Percentiles rank a stretch among this genome's conserved stretches.
Conservation (phyloP, 1,284 basidiomycete species). For the Singerocomus rubriflavus region DNA sequence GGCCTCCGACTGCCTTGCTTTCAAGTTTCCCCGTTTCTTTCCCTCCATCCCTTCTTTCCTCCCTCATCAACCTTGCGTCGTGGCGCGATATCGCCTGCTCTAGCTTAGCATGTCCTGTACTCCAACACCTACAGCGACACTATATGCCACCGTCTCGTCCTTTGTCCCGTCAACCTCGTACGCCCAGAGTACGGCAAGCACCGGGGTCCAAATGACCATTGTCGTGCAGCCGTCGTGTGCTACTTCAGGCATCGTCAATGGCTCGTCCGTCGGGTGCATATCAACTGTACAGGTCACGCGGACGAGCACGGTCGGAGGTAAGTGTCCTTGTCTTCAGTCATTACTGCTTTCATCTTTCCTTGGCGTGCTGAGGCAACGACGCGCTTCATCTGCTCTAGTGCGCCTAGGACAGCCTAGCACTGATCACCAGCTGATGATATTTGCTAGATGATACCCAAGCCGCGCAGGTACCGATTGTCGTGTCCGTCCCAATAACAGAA, state of each 20-base stretch:
- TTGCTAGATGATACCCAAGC: constrained; percentile 32
- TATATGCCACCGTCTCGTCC: constrained; percentile 36
- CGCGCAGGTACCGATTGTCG: constrained; percentile 35
- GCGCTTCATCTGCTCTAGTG: background rate
- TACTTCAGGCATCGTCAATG: constrained; percentile 26
- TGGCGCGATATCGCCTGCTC: background rate
- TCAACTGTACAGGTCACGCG: constrained; percentile 26
- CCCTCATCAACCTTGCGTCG: background rate
- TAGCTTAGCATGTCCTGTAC: constrained; percentile 30
- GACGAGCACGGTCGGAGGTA: constrained; percentile 35
- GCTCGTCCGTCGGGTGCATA: constrained; percentile 29
- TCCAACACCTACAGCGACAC: constrained; percentile 37
- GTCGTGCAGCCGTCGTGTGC: constrained; percentile 32
- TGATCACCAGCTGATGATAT: constrained; percentile 14
- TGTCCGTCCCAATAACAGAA: constrained; percentile 31
- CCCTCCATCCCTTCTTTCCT: background rate
- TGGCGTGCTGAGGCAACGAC: constrained; percentile 5
- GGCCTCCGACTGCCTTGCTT: too few relatives aligned
- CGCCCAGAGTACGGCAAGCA: constrained; percentile 29
- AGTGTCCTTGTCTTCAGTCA: constrained; percentile 11
- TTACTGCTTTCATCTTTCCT: background rate
- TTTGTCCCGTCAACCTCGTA: constrained; percentile 35
- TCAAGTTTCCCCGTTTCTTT: background rate
- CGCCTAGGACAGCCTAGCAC: background rate
- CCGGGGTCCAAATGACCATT: constrained; percentile 29